Conservation (phyloP, 176 grass and related monocot genomes). For the Triticum turgidum region DNA sequence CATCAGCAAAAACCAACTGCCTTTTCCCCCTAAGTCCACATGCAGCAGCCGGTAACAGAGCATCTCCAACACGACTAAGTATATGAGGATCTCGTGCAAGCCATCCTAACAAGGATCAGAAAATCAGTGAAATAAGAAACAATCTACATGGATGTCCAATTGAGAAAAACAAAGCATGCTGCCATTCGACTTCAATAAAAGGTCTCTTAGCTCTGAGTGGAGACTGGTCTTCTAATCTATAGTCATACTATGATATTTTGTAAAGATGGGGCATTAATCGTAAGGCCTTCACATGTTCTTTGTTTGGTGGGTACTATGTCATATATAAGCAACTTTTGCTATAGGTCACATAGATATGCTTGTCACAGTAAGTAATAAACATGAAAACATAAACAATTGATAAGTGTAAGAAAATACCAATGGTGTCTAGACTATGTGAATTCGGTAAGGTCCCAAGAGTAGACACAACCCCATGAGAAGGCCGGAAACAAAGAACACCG, state of each 20-base stretch:
- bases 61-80: conserved; percentile 68
- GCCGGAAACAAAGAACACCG: conserved; percentile 74
- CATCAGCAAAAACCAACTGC: conserved; percentile 79
- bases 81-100: conserved; percentile 79
- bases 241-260: not conserved
- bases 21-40: conserved; percentile 55
- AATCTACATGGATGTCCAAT: not conserved
- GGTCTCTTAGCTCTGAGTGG: not conserved
- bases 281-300: not conserved
- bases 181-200: conserved; percentile 6
- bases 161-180: not conserved
- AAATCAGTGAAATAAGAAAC: conserved; percentile 24
- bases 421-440: conserved; percentile 79
- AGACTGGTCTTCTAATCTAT: not conserved
- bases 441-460: conserved; percentile 75
- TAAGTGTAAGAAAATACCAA: conserved; percentile 60
- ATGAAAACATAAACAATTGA: conserved; percentile 1
- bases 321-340: conserved; percentile 6
- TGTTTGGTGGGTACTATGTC: conserved; percentile 1
- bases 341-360: conserved; percentile 22
- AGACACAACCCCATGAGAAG: conserved; percentile 86
- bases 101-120: conserved; percentile 65
- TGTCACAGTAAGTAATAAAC: conserved; percentile 24
- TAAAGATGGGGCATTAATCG: not conserved
- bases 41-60: conserved; percentile 59